Percentiles rank a stretch among this genome's conserved stretches.
Conservation (phyloP, 73 alveolate species). For the Tetrahymena malaccensis region DNA sequence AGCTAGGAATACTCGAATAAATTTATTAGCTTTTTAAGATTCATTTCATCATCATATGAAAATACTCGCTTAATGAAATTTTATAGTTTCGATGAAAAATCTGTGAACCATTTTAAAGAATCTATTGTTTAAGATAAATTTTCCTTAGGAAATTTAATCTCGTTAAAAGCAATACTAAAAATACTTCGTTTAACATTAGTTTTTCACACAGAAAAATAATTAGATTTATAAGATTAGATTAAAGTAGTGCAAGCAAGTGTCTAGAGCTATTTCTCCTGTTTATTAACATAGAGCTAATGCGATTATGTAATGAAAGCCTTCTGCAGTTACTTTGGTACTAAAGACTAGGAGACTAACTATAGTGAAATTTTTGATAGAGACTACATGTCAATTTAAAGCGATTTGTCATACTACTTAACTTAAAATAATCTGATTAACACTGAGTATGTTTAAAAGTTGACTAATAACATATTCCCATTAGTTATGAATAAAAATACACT, state of each 20-base stretch:
- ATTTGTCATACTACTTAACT: background rate
- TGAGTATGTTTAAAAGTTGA: background rate
- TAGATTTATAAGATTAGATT: background rate
- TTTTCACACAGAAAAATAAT: background rate
- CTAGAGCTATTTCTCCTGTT: background rate
- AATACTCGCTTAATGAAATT: background rate
- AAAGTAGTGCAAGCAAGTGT: background rate
- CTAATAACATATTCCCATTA: background rate
- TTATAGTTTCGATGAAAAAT: background rate
- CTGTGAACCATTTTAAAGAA: background rate
- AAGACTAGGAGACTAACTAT: background rate
- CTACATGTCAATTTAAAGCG: background rate
- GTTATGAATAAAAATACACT: background rate
- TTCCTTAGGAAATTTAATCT: background rate
- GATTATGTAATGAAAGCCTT: background rate
- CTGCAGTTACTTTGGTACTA: background rate
- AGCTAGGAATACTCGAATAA: background rate
- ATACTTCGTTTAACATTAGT: background rate
- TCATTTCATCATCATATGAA: background rate
- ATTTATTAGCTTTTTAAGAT: background rate
- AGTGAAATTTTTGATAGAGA: background rate
- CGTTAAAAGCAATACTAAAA: background rate
- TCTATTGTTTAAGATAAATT: background rate
- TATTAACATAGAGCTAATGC: background rate
- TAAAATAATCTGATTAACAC: background rate